Evolutionary conservation across 192 early-diverging fungal genomes (phyloP).

Genomic region (Dissophora globulifera): DNA sequence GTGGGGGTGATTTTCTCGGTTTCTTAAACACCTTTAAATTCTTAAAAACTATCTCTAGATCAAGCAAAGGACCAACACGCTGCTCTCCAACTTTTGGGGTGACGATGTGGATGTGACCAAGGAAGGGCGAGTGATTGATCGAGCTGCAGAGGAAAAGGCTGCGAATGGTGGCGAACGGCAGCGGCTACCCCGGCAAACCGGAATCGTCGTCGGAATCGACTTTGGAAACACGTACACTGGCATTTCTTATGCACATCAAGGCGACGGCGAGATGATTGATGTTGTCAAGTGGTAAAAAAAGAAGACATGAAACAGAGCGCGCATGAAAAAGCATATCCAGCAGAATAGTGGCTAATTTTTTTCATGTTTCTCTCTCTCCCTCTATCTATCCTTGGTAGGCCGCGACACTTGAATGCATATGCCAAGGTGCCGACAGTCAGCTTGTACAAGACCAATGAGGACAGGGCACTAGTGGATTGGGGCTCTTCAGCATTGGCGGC

Average conservation of each 20-base stretch:
- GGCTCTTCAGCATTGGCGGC: constrained; percentile 42
- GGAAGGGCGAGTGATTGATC: constrained; percentile 12
- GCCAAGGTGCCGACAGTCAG: constrained; percentile 52
- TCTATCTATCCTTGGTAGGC: constrained; percentile 26
- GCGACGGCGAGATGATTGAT: constrained; percentile 49
- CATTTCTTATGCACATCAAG: constrained; percentile 31
- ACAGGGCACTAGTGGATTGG: constrained; percentile 42
- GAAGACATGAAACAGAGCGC: too few species aligned
- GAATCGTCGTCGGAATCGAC: constrained; percentile 42
- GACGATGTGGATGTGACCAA: constrained; percentile 24
- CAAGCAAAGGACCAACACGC: constrained; percentile 23
- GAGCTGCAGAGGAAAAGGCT: neutral
- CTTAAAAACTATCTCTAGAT: too few species aligned
- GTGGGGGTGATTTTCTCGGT: too few species aligned
- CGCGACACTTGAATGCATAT: constrained; percentile 46
- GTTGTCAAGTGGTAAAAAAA: constrained; percentile 50
- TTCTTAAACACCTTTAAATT: neutral
- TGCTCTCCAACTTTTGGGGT: constrained; percentile 32
- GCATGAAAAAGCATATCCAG: too few species aligned
- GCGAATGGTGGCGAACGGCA: too few species aligned
- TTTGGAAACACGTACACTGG: constrained; percentile 43
- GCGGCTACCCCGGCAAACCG: too few species aligned
- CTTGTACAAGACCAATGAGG: constrained; percentile 45
- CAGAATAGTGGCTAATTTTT: too few species aligned
- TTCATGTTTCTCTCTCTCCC: neutral